Evolutionary conservation across 148 eudicot species (phyloP), one percentile per base, ranked within the genome.

Genomic region (Heliamphora exappendiculata): DNA sequence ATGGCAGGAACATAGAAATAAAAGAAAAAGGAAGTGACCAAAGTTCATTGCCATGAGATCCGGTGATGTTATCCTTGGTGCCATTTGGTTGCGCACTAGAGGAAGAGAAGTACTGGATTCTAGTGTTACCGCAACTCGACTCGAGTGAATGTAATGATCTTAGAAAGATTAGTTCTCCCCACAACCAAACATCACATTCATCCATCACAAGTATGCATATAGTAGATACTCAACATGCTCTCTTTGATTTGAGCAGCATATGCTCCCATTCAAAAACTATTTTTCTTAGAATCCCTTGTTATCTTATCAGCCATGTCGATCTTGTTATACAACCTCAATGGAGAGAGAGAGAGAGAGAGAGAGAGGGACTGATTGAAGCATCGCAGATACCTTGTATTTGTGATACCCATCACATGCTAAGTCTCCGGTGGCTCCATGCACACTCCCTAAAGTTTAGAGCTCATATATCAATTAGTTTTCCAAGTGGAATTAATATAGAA

Each of bases 331-430:
- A n/a, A n/a, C n/a, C n/a, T n/a, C n/a, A n/a, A n/a, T n/a, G n/a
- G n/a, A n/a, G 22, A n/a, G n/a, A 16, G 36, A 49, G 14, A 76
- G 24, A 60, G 33, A 39, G 7, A 24, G 19, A 22, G 16, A 54
- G 49, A 10, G 10, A 72, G 7, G 42, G 33, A 7, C 2, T 3
- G 17, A 10, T 3, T 34, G 7, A 67, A 45, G 10, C 16, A 70
- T 8, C 0, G 39, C 31, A 64, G 19, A 41, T 42, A 90, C 92
- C 91, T 89, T 91, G 76, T 89, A 91, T 72, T 87, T 91, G 77
- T 89, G 92, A 69, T 91, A 89, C 24, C 76, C 84, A 67, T 91
- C 92, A 65, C 84, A 82, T 36, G 95, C 77, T 28, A 83, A 50
- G 58, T 91, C 89, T 47, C 88, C 89, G 26, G 82, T 80, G 51